Conservation (phyloP, 768 basidiomycete genomes). For the Pulveroboletus sp. region DNA sequence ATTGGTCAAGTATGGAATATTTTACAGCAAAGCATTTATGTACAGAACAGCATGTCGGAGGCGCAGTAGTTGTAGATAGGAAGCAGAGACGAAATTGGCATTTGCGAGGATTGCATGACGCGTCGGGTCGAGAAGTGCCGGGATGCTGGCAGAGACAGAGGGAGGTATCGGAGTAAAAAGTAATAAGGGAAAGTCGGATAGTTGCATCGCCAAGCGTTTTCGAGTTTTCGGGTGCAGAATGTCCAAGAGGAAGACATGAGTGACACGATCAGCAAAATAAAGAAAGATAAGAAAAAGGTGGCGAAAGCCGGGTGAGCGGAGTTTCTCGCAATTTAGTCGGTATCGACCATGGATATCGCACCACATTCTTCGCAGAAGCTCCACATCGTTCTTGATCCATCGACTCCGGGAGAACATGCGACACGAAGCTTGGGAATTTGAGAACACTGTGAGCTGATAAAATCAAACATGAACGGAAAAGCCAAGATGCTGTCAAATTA, state of each 20-base stretch:
- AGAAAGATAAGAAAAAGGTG: conserved; percentile 22
- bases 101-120: conserved; percentile 15
- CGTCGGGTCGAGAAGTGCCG: conserved; percentile 22
- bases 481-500: conserved; percentile 11
- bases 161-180: conserved; percentile 8
- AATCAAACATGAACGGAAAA: conserved; percentile 8
- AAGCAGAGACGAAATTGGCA: conserved; percentile 15
- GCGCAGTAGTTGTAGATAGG: conserved; percentile 14
- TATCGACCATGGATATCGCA: conserved; percentile 83
- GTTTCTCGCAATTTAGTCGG: conserved; percentile 40
- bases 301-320: conserved; percentile 6
- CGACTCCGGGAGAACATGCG: conserved; percentile 64
- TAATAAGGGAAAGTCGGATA: conserved; percentile 12
- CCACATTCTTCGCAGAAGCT: conserved; percentile 85
- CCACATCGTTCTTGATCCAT: conserved; percentile 77
- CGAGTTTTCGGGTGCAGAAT: conserved; percentile 22
- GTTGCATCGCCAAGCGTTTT: conserved; percentile 22
- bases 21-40: conserved; percentile 30
- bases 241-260: conserved; percentile 25
- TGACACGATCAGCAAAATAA: conserved; percentile 30
- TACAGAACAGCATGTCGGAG: conserved; percentile 27
- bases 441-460: conserved; percentile 55
- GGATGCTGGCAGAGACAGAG: conserved; percentile 11
- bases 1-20: conserved; percentile 7
- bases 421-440: conserved; percentile 82